Evolutionary conservation across 495 filamentous ascomycete genomes (phyloP).

Genomic region (Lophiotrema nucula): DNA sequence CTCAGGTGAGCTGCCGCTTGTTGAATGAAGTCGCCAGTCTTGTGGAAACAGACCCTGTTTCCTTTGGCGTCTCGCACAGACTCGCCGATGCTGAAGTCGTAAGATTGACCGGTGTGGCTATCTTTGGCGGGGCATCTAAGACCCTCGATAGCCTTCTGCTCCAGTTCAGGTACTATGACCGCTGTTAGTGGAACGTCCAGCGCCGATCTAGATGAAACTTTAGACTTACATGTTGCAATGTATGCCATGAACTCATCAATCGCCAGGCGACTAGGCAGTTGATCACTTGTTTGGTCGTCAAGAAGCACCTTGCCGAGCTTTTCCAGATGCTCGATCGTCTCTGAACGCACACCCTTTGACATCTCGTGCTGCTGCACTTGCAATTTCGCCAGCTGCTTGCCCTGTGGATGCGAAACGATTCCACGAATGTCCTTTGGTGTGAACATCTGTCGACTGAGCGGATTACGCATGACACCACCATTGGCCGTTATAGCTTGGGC

Average conservation of each 20-base stretch:
- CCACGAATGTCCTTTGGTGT: conserved; percentile 35
- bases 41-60: conserved; percentile 44
- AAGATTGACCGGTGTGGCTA: conserved; percentile 41
- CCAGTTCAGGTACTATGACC: conserved; percentile 36
- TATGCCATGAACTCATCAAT: conserved; percentile 44
- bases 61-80: conserved; percentile 42
- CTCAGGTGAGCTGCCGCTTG: conserved; percentile 38
- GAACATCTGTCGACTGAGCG: conserved; percentile 35
- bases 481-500: conserved; percentile 30
- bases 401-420: conserved; percentile 27
- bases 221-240: conserved; percentile 37
- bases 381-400: conserved; percentile 29
- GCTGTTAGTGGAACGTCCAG: not conserved
- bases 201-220: no score
- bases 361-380: conserved; percentile 41
- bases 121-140: conserved; percentile 44
- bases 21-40: conserved; percentile 44
- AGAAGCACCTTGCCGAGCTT: conserved; percentile 39
- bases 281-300: conserved; percentile 39
- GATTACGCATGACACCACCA: conserved; percentile 35
- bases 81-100: conserved; percentile 44
- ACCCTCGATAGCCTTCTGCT: conserved; percentile 41
- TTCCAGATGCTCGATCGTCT: conserved; percentile 41
- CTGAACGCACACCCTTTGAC: conserved; percentile 40
- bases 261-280: conserved; percentile 34